Percentiles rank a stretch among this genome's conserved stretches.
Evolutionary conservation across 129 eudicot genomes (phyloP).

Genomic region (Silybum marianum): DNA sequence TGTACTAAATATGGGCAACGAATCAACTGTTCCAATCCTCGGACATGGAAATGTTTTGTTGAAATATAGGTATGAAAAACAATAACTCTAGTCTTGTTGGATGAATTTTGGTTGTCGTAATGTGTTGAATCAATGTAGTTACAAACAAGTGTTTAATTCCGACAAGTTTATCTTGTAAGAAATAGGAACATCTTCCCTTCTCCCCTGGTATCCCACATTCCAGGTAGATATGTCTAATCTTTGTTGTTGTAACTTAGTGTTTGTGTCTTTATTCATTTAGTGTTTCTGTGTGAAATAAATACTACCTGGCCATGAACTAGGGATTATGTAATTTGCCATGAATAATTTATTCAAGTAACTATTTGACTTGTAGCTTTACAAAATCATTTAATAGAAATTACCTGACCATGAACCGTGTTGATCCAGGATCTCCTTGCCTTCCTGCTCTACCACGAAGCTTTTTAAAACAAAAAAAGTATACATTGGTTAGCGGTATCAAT

Average conservation of each 20-base stretch:
- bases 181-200: not conserved
- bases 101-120: not conserved
- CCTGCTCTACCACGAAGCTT: conserved; percentile 99
- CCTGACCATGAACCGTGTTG: conserved; percentile 99
- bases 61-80: not conserved
- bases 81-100: too few relatives aligned
- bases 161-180: not conserved
- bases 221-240: not conserved
- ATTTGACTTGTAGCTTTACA: conserved; percentile 13
- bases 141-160: not conserved
- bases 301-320: not conserved
- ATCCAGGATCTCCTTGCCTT: conserved; percentile 99
- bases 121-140: not conserved
- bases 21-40: not conserved
- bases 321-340: not conserved
- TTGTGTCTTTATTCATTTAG: not conserved
- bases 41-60: not conserved
- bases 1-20: not conserved
- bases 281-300: not conserved
- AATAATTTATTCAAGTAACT: conserved; percentile 1
- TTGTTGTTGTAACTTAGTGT: not conserved
- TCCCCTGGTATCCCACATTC: not conserved
- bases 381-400: conserved; percentile 27
- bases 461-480: not conserved
- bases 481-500: not conserved